Base-by-base conservation (phyloP, 352 stramenopile species). In the Blastocystis sp. region DNA sequence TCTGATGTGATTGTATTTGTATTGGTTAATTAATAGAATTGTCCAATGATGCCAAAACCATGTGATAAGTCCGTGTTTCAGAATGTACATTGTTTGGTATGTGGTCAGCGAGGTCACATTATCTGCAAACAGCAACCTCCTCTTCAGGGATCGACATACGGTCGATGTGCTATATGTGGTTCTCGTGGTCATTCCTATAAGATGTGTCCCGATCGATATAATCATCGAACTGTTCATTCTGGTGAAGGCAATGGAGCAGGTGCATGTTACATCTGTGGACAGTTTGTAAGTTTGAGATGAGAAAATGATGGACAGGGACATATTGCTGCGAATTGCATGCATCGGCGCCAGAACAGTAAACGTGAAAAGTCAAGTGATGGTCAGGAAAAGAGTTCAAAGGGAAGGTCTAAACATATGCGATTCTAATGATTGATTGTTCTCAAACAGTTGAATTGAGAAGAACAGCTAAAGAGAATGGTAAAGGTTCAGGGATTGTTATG, bases 61-160 rank as follows among this genome's bases (percentile, higher is more conserved):
- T 59, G n/a, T n/a, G 69, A 80, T 21, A 80, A 80, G 69, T 27
- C 43, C 43, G 21, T 80, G 14, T 80, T 80, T 37, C 69, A 80
- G 27, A 24, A 43, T 39, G 43, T 80, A 14, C 69, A 80, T 27
- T 80, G 69, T 42, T 19, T 80, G 19, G 29, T 32, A 37, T 80
- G 69, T 39, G 69, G 69, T 21, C 49, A 80, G 69, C 42, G 35
- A 54, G 69, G 69, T 12, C 69, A 80, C 24, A 24, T 80, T 12
- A n/a, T 80, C 19, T 80, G 69, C 43, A 80, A 80, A 39, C 32
- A 27, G 51, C 43, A 59, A 27, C 69, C 69, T 19, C 16, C 69
- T 24, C 69, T 80, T 27, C 43, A 42, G 39, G 43, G 43, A 5
- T 59, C 39, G 0, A 39, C n/a, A 5, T 51, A 49, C 1, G 69